Percentiles rank a stretch among this genome's conserved stretches.
These are phyloP conservation scores for Paspalum vaginatum DNA, from an alignment of 176 grass and related monocot species.

Conservation along the genomic window DNA sequence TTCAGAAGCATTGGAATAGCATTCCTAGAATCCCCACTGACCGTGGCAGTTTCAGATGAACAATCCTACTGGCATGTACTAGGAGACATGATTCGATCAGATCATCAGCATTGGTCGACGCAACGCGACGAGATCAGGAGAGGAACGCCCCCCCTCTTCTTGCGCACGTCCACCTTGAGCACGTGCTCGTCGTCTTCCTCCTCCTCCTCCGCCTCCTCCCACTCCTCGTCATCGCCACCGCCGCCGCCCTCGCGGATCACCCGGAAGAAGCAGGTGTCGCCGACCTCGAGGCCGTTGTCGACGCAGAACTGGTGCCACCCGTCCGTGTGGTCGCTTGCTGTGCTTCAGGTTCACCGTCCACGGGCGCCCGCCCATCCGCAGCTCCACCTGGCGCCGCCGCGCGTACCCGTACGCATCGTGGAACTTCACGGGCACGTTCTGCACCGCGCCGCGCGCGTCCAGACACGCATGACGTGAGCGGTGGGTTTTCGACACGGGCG, in stretches of 20 bases:
- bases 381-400: conserved; percentile 29
- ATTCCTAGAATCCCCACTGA: too few relatives aligned
- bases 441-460: background rate
- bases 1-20: too few relatives aligned
- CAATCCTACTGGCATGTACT: too few relatives aligned
- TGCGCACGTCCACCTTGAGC: conserved; percentile 51
- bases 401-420: conserved; percentile 46
- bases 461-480: too few relatives aligned
- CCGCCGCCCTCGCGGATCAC: background rate
- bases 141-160: conserved; percentile 27
- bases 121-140: background rate
- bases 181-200: conserved; percentile 32
- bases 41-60: too few relatives aligned
- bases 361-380: conserved; percentile 27
- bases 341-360: conserved; percentile 50
- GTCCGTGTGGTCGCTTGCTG: conserved; percentile 16
- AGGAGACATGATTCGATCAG: too few relatives aligned
- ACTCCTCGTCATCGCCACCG: background rate
- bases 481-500: too few relatives aligned
- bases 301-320: conserved; percentile 49
- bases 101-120: too few relatives aligned
- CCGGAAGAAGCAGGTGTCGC: conserved; percentile 51
- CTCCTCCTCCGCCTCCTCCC: conserved; percentile 12
- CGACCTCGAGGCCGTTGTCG: conserved; percentile 45
- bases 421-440: conserved; percentile 52